These are phyloP conservation scores for Myrica gale DNA, from an alignment of 306 rosid genomes.

Conservation along the genomic window DNA sequence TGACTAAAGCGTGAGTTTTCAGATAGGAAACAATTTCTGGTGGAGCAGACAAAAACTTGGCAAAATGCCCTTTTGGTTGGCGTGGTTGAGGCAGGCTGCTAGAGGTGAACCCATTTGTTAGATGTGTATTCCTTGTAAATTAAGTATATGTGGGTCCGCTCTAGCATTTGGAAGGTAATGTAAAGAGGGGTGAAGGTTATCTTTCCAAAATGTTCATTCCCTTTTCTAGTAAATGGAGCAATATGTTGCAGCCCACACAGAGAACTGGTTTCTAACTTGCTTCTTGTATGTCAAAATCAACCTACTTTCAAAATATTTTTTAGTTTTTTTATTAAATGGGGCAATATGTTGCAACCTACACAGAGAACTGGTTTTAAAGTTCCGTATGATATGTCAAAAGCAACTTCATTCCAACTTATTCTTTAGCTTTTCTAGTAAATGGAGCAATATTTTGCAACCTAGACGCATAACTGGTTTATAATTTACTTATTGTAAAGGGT, in stretches of 20 bases:
- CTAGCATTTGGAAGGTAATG: background rate
- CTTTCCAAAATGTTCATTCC: background rate
- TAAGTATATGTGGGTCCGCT: background rate
- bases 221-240: background rate
- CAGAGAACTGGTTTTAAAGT: background rate
- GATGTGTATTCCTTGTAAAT: background rate
- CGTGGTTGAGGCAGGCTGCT: background rate
- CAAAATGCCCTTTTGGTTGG: background rate
- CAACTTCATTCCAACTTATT: background rate
- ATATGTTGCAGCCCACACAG: background rate
- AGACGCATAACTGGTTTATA: background rate
- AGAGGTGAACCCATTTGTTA: background rate
- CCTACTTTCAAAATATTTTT: background rate
- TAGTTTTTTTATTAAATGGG: background rate
- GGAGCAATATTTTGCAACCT: background rate
- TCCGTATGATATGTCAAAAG: slow-evolving; percentile 1
- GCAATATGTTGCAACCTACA: background rate
- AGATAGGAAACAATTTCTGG: background rate
- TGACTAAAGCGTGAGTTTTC: background rate
- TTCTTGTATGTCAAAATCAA: background rate
- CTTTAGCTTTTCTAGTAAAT: background rate
- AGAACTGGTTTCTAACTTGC: background rate
- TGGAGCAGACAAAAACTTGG: background rate
- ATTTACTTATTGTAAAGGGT: too few relatives aligned
- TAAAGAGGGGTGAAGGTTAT: background rate